Conservation (phyloP, 164 flowering plant species). For the Vitis vinifera region DNA sequence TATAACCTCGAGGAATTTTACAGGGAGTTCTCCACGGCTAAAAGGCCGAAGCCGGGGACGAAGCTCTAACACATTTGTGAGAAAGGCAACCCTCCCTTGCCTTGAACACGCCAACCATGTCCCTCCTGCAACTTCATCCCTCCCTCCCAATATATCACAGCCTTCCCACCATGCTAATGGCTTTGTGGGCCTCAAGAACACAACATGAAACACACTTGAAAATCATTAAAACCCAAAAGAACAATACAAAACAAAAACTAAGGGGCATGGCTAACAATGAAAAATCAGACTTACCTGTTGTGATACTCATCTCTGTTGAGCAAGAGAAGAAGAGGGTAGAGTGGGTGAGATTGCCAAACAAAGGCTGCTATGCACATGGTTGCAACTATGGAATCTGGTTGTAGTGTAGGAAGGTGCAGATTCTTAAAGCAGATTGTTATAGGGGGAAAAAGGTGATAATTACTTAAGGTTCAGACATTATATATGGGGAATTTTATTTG, state of each 20-base stretch:
- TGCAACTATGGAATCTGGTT: background rate
- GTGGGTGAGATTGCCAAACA: constrained; percentile 70
- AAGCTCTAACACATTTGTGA: constrained; percentile 57
- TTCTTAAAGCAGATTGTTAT: too few species aligned
- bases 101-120: constrained; percentile 62
- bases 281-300: constrained; percentile 31
- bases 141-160: constrained; percentile 48
- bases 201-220: background rate
- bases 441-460: too few species aligned
- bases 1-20: constrained; percentile 45
- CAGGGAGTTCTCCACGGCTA: constrained; percentile 50
- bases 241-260: background rate
- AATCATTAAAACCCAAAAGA: constrained; percentile 1
- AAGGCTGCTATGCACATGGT: constrained; percentile 77
- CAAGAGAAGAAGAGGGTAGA: constrained; percentile 59
- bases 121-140: constrained; percentile 57
- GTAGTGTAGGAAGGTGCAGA: too few species aligned
- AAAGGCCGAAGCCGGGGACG: constrained; percentile 36
- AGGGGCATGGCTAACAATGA: too few species aligned
- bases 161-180: constrained; percentile 58
- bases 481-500: background rate
- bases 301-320: constrained; percentile 81
- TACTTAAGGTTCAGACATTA: too few species aligned
- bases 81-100: constrained; percentile 47
- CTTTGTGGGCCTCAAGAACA: constrained; percentile 44